Evolutionary conservation across 768 basidiomycete genomes (phyloP), one percentile per base, ranked within the genome.

Genomic region (Naganishia friedmannii): DNA sequence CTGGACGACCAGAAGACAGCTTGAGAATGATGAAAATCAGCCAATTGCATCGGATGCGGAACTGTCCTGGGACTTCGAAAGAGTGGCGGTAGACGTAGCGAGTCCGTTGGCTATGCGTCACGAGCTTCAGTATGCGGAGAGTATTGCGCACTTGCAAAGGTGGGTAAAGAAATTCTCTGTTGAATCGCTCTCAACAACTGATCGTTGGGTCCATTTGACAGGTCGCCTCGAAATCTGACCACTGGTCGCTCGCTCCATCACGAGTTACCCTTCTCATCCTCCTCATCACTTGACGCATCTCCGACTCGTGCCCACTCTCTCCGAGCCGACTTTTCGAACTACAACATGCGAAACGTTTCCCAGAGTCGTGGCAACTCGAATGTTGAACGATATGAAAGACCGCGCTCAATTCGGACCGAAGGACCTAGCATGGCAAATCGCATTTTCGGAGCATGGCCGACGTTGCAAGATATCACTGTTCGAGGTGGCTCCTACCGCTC

Each of bases 81-180:
- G 15, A 1, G 39, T 28, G 8, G 23, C 42, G 10, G 26, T 45
- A 2, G 60, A 8, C 7, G 39, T 63, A 7, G 23, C 60, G 6
- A 63, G 60, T 28, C 39, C 60, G 15, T 28, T 21, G 15, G 42
- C 26, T 3, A 21, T 37, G 26, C 15, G 12, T n/a, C 37, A 63
- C 46, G 12, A 23, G 8, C 23, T 42, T 17, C 60, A 63, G 26
- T 42, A 42, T 42, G 60, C 26, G 9, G 60, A 63, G 32, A 45
- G 23, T n/a, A 42, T 63, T 21, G 60, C 39, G 21, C 6, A 4
- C 4, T 63, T 34, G 60, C 60, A 63, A 45, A 63, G 60, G 60
- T 63, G 34, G 12, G 57, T 29, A 31, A 55, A 5, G 21, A 8
- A 37, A 5, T 39, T 28, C 19, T 45, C 19, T 42, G n/a, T 6